Conservation (phyloP, 225 moss, liverwort and hornwort genomes). For the Thuidium tamariscinum region DNA sequence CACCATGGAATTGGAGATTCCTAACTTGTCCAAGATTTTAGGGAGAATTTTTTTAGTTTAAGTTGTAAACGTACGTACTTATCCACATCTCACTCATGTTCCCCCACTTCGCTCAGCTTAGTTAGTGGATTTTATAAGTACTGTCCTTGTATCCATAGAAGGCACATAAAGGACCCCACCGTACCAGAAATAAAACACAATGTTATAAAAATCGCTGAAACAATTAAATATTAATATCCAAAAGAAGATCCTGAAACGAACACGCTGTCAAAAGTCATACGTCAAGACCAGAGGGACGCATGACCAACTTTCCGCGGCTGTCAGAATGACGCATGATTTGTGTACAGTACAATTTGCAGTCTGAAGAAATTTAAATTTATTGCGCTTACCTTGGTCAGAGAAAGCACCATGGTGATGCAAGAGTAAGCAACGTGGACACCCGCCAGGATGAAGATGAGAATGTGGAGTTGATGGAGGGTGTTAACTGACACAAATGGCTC, state of each 20-base stretch:
- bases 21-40: background rate
- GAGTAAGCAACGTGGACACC: constrained; percentile 66
- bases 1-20: background rate
- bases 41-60: too few relatives aligned
- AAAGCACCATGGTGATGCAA: constrained; percentile 62
- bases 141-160: background rate
- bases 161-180: background rate
- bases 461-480: constrained; percentile 73
- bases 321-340: background rate
- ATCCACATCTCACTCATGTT: background rate
- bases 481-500: constrained; percentile 45
- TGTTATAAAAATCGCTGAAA: too few relatives aligned
- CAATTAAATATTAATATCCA: background rate
- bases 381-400: constrained; percentile 46
- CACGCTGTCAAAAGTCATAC: background rate
- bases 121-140: background rate
- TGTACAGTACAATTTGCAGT: background rate
- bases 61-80: background rate
- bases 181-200: background rate
- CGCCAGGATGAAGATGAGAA: constrained; percentile 73
- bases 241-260: background rate
- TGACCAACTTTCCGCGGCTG: background rate
- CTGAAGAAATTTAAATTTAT: background rate
- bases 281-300: background rate
- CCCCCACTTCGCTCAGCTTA: background rate